Evolutionary conservation across 208 protist species (phyloP).

Genomic region (Herpetomonas tarakana): DNA sequence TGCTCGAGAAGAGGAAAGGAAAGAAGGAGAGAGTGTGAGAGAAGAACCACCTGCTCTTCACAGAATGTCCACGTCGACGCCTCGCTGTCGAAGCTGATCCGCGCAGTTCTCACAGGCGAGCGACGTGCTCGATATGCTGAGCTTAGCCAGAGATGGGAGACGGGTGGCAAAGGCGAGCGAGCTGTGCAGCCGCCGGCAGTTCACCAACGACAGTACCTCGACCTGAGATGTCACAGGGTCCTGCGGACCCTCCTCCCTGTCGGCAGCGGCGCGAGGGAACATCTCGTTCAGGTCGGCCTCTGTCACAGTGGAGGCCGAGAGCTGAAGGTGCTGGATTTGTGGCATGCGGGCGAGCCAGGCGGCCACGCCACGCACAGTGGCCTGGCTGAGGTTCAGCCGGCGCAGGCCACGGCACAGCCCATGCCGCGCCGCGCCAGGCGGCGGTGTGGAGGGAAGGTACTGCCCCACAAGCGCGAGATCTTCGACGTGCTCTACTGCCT

Average conservation of each 20-base stretch:
- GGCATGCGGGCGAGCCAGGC: slow-evolving; percentile 32
- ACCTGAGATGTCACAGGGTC: slow-evolving; percentile 16
- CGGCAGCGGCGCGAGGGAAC: slow-evolving; percentile 1
- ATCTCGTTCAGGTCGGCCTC: slow-evolving; percentile 25
- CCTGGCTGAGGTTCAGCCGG: slow-evolving; percentile 17
- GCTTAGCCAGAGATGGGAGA: neutral
- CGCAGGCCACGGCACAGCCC: neutral
- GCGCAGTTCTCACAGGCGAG: neutral
- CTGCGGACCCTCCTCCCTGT: neutral
- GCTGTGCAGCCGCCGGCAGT: slow-evolving; percentile 31
- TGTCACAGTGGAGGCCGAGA: slow-evolving; percentile 42
- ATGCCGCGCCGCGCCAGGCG: neutral
- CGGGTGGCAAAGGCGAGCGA: slow-evolving; percentile 22
- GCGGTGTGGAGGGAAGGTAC: neutral
- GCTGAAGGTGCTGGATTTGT: slow-evolving; percentile 23
- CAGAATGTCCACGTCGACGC: neutral
- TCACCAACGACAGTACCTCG: slow-evolving; percentile 21
- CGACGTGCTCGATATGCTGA: neutral
- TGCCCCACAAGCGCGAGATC: neutral
- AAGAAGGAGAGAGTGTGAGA: neutral
- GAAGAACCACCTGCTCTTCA: neutral
- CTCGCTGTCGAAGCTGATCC: neutral
- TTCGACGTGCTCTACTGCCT: slow-evolving; percentile 6
- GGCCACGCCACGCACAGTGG: slow-evolving; percentile 11
- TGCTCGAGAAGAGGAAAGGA: neutral